These are phyloP conservation scores for Tulasnella calospora DNA, from an alignment of 768 basidiomycete species.

Conservation along the genomic window DNA sequence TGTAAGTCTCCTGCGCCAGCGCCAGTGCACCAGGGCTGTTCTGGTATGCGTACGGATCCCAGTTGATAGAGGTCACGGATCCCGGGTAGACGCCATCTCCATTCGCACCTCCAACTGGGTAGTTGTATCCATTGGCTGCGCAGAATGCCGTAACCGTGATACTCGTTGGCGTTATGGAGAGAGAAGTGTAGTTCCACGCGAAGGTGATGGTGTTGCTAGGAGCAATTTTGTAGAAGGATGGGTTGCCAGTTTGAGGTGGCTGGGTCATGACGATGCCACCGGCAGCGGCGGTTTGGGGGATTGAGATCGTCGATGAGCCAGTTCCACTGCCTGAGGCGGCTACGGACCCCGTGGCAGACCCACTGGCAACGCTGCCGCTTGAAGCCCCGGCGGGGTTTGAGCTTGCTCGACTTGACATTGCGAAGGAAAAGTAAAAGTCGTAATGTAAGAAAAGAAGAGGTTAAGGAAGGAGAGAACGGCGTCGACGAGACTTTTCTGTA, in stretches of 20 bases:
- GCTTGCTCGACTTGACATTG: not conserved
- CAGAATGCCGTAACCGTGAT: conserved; percentile 79
- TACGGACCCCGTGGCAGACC: conserved; percentile 1
- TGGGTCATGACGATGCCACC: conserved; percentile 68
- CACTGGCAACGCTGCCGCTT: conserved; percentile 7
- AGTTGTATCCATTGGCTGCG: conserved; percentile 78
- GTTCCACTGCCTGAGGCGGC: not conserved
- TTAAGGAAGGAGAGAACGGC: not conserved
- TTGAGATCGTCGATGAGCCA: conserved; percentile 16
- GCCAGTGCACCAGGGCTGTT: conserved; percentile 56
- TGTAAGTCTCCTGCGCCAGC: conserved; percentile 71
- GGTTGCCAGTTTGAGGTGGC: conserved; percentile 68
- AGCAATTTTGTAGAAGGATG: conserved; percentile 87
- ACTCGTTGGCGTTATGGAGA: conserved; percentile 63
- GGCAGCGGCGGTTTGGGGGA: conserved; percentile 32
- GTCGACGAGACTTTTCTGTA: not conserved
- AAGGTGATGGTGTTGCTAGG: conserved; percentile 70
- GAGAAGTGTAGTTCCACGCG: conserved; percentile 81
- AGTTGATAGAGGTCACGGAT: conserved; percentile 57
- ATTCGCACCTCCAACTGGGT: conserved; percentile 57
- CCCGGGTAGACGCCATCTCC: conserved; percentile 57
- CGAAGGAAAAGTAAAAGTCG: not conserved
- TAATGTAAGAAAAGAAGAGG: not conserved
- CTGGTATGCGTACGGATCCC: conserved; percentile 78
- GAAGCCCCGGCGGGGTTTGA: not conserved